Evolutionary conservation across 2,329 filamentous ascomycete genomes (phyloP), one percentile per base, ranked within the genome.

Genomic region (Ascochyta viciae-villosae): DNA sequence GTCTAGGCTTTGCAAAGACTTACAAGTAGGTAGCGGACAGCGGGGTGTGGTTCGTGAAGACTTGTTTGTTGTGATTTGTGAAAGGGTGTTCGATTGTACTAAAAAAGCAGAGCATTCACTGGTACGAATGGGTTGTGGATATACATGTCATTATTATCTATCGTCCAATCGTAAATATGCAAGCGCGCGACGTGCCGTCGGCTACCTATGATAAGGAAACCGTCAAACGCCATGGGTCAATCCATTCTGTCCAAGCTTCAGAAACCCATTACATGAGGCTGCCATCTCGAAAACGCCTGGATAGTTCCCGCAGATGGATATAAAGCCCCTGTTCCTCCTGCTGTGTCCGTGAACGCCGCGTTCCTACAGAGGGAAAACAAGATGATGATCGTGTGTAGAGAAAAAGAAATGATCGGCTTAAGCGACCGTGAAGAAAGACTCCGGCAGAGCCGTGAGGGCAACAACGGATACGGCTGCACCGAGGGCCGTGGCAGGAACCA

Each of bases 361-460:
- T 41, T 22, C 27, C 19, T 4, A 9, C 10, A 31, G n/a, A 39
- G 24, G 4, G 5, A 29, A 42, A 15, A 31, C 16, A 23, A 24
- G 23, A 22, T 19, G 29, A 9, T 41, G 1, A 15, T 29, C 13
- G 22, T 29, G 16, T 27, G 16, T 24, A 19, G 12, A 16, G 6
- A 43, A 9, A 4, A 39, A 9, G 22, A 8, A 23, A 8, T 16
- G 40, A 22, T 12, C 7, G 3, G n/a, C 26, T 35, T 43, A 54
- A 16, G 45, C 45, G 15, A 57, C 60, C 5, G 47, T 55, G 29
- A 68, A 68, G 51, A 68, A 66, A 31, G 58, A 60, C 31, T 68
- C 64, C 7, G 65, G 65, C 16, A 68, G 60, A 44, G 57, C 56
- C 13, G 65, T 61, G 9, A 68, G 65, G 37, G 65, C 50, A 46